Evolutionary conservation across 2,329 filamentous ascomycete species (phyloP).

Genomic region (Emericellopsis atlantica): DNA sequence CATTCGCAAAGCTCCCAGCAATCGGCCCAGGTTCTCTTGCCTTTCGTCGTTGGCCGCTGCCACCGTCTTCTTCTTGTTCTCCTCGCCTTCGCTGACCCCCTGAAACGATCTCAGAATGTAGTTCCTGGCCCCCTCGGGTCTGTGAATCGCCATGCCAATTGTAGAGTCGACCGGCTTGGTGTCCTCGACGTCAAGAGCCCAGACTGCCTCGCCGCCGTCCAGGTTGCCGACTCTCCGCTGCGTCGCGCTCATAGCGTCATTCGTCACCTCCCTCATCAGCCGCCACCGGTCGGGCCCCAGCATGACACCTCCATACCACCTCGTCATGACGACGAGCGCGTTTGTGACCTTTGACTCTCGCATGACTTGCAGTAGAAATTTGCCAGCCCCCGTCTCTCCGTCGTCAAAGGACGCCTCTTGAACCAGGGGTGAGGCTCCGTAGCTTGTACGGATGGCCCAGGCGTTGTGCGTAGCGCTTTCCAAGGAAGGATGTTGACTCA

Average conservation of each 20-base stretch:
- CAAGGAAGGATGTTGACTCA: conserved; percentile 34
- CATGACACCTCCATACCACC: conserved; percentile 51
- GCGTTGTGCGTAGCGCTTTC: conserved; percentile 44
- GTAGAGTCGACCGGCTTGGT: conserved; percentile 25
- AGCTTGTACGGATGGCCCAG: conserved; percentile 30
- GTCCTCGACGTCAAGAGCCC: conserved; percentile 41
- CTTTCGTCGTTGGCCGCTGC: conserved; percentile 45
- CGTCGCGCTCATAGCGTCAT: conserved; percentile 39
- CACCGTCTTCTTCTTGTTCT: conserved; percentile 31
- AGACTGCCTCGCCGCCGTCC: conserved; percentile 38
- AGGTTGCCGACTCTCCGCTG: conserved; percentile 16
- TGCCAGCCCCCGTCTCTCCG: conserved; percentile 47
- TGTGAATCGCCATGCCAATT: conserved; percentile 57
- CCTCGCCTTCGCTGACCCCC: conserved; percentile 7
- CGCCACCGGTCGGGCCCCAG: conserved; percentile 50
- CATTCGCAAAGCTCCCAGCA: conserved; percentile 60
- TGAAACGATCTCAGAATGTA: conserved; percentile 49
- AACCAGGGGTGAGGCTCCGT: conserved; percentile 23
- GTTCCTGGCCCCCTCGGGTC: conserved; percentile 53
- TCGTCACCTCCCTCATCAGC: conserved; percentile 45
- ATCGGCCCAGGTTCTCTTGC: conserved; percentile 53
- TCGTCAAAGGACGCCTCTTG: conserved; percentile 45
- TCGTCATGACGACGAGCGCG: conserved; percentile 43
- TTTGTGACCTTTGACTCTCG: conserved; percentile 35
- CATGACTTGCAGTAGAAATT: conserved; percentile 41